These are phyloP conservation scores for Euphorbia corollata DNA, from an alignment of 441 rosid genomes.

Conservation along the genomic window DNA sequence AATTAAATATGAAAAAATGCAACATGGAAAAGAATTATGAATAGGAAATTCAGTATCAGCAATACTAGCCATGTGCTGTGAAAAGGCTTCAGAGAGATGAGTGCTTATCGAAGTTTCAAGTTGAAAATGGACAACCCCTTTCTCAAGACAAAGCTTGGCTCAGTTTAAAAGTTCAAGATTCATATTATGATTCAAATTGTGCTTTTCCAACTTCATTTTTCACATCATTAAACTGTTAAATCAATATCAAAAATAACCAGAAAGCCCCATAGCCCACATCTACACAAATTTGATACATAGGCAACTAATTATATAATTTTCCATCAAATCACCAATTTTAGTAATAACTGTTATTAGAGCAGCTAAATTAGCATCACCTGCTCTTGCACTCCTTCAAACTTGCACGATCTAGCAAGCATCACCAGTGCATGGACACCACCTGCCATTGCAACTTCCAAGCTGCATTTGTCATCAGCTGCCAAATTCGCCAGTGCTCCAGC, in stretches of 20 bases:
- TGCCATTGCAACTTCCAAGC: conserved; percentile 34
- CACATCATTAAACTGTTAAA: neutral
- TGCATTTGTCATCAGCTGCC: conserved; percentile 50
- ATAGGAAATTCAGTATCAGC: conserved; percentile 2
- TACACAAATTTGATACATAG: neutral
- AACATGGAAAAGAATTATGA: conserved; percentile 5
- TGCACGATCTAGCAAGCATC: conserved; percentile 40
- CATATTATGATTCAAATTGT: neutral
- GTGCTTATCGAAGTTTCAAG: no score
- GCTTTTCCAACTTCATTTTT: neutral
- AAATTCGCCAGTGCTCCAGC: conserved; percentile 56
- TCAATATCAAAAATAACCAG: neutral
- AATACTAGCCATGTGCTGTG: neutral
- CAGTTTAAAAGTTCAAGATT: neutral
- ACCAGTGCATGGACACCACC: conserved; percentile 44
- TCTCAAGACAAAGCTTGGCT: neutral
- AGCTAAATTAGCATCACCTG: conserved; percentile 29
- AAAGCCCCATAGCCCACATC: neutral
- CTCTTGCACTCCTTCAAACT: conserved; percentile 45
- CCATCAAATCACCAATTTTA: neutral
- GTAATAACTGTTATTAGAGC: neutral
- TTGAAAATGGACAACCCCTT: no score
- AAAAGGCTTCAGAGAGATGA: neutral
- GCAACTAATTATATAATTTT: neutral
- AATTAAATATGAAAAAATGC: neutral